Base-by-base conservation (phyloP, 2,329 filamentous ascomycete species). In the Onygenales sp. region DNA sequence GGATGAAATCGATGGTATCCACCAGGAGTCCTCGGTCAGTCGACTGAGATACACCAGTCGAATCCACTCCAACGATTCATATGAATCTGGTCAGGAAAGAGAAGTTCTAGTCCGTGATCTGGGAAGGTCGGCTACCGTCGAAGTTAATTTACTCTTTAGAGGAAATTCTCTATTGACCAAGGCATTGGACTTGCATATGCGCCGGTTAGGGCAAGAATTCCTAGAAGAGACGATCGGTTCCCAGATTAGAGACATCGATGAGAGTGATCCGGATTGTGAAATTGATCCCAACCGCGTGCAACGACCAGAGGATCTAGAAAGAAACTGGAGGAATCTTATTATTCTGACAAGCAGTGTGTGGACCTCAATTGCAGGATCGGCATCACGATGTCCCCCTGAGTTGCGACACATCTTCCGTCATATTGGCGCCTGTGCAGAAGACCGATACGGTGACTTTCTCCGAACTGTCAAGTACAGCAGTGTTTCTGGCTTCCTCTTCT, bases 81-180 rank as follows among this genome's bases (percentile, higher is more conserved):
- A 74, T 54, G 80, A 83, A 54, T 71, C 73, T 6, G 72, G 66
- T 13, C 76, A 78, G 57, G 81, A 85, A 55, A 64, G 73, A 52
- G 82, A 85, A 64, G 69, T 83, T 13, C 73, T 85, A 14, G 79
- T 85, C 9, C 72, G 82, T 55, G 82, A 85, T 61, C 72, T 85
- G 64, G 81, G 81, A 56, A 81, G 83, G 63, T 82, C 80, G 44
- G 82, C 82, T 27, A 82, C 81, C 13, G 72, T 83, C 44, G 93
- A 98, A 68, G 93, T 92, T 5, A 98, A 97, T 61, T 77, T 98
- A 1, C 81, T 98, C 3, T 98, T 98, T 71, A 83, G 93, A 36
- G 93, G 93, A 56, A 98, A 98, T 64, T 94, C 93, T 0, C 75
- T 98, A 8, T 78, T 97, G 32, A 98, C 93, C 0, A 94, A 96